Evolutionary conservation across 1,284 basidiomycete species (phyloP).

Genomic region (Ceratobasidium sp.): DNA sequence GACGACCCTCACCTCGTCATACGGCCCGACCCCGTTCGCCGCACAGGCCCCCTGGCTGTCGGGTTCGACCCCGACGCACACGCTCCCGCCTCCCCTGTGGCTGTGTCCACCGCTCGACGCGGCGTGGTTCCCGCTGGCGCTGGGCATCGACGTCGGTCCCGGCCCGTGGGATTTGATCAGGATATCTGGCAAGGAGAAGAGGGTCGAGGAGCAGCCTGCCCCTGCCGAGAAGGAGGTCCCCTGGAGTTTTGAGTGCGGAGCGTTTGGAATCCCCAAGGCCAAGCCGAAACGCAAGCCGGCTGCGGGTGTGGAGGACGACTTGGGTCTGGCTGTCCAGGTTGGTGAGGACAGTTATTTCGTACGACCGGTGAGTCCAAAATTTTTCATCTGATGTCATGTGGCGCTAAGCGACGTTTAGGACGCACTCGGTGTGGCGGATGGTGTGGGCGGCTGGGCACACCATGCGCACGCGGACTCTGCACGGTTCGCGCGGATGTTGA

Average conservation of each 20-base stretch:
- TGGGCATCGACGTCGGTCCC: conserved; percentile 40
- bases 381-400: conserved; percentile 1
- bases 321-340: conserved; percentile 72
- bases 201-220: background rate
- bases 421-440: conserved; percentile 89
- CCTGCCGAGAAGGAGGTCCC: conserved; percentile 17
- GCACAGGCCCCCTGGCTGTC: conserved; percentile 22
- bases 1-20: conserved; percentile 22
- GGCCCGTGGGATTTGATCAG: conserved; percentile 32
- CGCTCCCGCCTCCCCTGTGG: conserved; percentile 30
- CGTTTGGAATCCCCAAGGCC: conserved; percentile 35
- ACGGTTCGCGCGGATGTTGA: conserved; percentile 84
- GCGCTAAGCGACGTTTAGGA: conserved; percentile 61
- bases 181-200: background rate
- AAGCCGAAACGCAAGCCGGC: conserved; percentile 6
- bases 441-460: conserved; percentile 88
- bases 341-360: conserved; percentile 91
- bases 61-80: conserved; percentile 16
- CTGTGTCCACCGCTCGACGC: conserved; percentile 34
- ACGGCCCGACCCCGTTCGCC: conserved; percentile 4
- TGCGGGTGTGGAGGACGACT: background rate
- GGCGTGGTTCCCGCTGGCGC: conserved; percentile 37
- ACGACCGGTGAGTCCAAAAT: conserved; percentile 56
- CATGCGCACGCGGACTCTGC: conserved; percentile 67
- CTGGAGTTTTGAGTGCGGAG: conserved; percentile 38